These are phyloP conservation scores for Xylaria venustula DNA, from an alignment of 495 filamentous ascomycete species.

Conservation along the genomic window DNA sequence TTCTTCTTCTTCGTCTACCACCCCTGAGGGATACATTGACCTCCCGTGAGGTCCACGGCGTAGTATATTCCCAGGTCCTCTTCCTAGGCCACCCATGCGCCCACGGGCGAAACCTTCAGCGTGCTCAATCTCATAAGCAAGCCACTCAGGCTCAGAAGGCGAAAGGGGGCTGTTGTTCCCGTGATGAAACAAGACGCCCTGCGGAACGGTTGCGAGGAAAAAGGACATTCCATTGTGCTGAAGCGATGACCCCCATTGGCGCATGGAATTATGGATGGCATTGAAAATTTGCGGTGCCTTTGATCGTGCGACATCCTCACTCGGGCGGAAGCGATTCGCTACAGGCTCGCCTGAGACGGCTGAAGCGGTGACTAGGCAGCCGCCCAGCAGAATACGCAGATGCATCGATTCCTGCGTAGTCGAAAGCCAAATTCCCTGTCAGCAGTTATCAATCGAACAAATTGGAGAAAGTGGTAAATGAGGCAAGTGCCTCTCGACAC, in stretches of 20 bases:
- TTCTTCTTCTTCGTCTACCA: not conserved
- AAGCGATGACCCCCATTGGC: constrained; percentile 67
- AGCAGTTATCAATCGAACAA: no score
- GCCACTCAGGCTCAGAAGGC: constrained; percentile 59
- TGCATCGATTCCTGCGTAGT: no score
- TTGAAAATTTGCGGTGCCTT: constrained; percentile 68
- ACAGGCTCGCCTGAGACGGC: no score
- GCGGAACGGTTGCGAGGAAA: constrained; percentile 58
- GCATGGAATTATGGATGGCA: constrained; percentile 62
- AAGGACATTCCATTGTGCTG: constrained; percentile 70
- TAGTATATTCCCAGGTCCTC: not conserved
- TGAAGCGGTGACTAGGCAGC: no score
- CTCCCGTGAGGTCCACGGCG: no score
- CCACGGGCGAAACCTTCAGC: constrained; percentile 54
- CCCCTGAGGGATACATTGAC: not conserved
- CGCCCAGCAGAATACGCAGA: no score
- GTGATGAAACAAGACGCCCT: constrained; percentile 62
- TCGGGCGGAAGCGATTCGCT: constrained; percentile 19
- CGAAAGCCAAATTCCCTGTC: no score
- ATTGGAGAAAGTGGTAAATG: no score
- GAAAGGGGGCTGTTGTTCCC: constrained; percentile 42
- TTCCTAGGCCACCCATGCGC: not conserved
- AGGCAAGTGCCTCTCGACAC: no score
- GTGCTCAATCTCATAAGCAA: constrained; percentile 71
- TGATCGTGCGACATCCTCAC: constrained; percentile 27